phyloP scores from a whole-genome alignment of 441 rosid species.

The Biscutella laevigata region DNA sequence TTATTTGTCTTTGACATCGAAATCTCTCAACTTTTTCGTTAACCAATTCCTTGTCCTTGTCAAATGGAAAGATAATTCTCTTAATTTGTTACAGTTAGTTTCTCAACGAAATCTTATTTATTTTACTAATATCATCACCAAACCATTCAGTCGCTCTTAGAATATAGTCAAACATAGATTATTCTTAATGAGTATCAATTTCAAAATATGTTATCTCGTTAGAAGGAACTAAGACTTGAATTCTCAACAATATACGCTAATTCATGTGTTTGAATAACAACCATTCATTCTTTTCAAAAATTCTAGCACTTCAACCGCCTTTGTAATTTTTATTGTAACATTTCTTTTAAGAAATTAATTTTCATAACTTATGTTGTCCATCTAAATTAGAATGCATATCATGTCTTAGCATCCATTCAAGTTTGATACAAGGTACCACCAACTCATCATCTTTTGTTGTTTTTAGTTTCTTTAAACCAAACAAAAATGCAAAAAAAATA shows the following conservation, averaged over 20 bases:
- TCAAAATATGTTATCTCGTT: background rate
- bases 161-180: background rate
- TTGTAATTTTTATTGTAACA: background rate
- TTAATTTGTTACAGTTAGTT: background rate
- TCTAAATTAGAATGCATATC: background rate
- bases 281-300: background rate
- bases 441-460: background rate
- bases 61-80: background rate
- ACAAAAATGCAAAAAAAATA: background rate
- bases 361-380: background rate
- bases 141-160: background rate
- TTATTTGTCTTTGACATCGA: background rate
- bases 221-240: background rate
- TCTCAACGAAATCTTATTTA: background rate
- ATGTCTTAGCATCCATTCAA: background rate
- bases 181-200: background rate
- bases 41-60: no score
- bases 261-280: background rate
- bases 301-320: background rate
- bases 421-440: background rate
- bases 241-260: background rate
- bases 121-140: background rate
- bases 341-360: background rate
- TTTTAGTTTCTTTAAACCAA: background rate
- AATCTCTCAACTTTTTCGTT: no score